phyloP scores from a whole-genome alignment of 2,329 filamentous ascomycete genomes.

The Neonectria magnoliae region DNA sequence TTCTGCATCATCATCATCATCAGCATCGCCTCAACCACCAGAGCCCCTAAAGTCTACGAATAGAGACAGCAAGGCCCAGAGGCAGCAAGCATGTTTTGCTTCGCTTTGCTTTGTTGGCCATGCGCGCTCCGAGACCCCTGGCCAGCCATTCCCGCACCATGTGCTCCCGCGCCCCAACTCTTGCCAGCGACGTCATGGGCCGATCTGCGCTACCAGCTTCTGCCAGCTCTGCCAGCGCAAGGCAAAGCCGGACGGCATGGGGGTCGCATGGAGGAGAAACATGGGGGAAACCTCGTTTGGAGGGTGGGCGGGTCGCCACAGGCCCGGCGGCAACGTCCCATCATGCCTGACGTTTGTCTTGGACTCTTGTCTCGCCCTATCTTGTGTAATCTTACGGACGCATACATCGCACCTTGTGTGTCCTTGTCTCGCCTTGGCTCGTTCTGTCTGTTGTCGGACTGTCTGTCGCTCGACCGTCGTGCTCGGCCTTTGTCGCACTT shows the following conservation, averaged over 20 bases:
- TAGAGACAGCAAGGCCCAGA: neutral
- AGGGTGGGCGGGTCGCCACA: conserved; percentile 8
- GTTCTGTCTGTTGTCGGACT: conserved; percentile 12
- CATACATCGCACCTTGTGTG: neutral
- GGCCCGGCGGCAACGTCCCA: conserved; percentile 7
- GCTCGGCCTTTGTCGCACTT: conserved; percentile 21
- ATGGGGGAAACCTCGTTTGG: conserved; percentile 12
- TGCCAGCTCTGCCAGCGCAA: neutral
- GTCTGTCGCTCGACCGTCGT: conserved; percentile 7
- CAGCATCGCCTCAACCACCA: conserved; percentile 12
- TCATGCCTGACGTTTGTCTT: conserved; percentile 5
- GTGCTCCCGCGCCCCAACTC: neutral
- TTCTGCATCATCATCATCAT: conserved; percentile 18
- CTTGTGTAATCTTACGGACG: conserved; percentile 7
- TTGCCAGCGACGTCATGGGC: conserved; percentile 30
- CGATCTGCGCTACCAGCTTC: conserved; percentile 15
- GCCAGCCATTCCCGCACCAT: conserved; percentile 12
- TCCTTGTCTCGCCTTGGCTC: conserved; percentile 1
- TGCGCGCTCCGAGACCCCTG: conserved; percentile 17
- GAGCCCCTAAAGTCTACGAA: neutral
- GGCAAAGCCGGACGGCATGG: conserved; percentile 6
- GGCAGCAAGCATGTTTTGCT: conserved; percentile 5
- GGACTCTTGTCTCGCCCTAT: conserved; percentile 21
- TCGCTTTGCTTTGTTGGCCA: conserved; percentile 25
- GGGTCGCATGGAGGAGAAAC: conserved; percentile 27